Evolutionary conservation across 208 protist genomes (phyloP).

Genomic region (Phytomonas sp.): DNA sequence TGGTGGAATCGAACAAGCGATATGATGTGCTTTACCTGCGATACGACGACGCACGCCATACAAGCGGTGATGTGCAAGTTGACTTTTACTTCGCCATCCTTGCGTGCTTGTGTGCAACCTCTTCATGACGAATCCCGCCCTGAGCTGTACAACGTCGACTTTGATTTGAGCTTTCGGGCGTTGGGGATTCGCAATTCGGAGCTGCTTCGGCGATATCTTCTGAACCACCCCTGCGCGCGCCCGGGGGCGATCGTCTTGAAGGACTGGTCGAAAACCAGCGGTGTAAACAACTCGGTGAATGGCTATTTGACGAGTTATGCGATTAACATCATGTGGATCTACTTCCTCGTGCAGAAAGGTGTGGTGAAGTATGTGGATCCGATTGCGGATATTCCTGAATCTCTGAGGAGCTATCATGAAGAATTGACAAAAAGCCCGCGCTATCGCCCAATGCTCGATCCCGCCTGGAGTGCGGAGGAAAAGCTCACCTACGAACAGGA

Average conservation of each 20-base stretch:
- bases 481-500: conserved; percentile 27
- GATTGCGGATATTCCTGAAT: conserved; percentile 44
- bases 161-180: conserved; percentile 81
- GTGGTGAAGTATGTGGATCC: conserved; percentile 77
- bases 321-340: conserved; percentile 89
- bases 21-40: conserved; percentile 56
- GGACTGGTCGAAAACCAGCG: conserved; percentile 86
- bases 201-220: conserved; percentile 71
- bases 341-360: conserved; percentile 78
- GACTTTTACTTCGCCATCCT: conserved; percentile 26
- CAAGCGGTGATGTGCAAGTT: conserved; percentile 43
- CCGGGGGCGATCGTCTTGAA: conserved; percentile 83
- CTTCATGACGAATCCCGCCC: conserved; percentile 78
- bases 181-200: conserved; percentile 89
- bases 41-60: conserved; percentile 60
- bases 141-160: conserved; percentile 83
- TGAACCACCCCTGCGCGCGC: conserved; percentile 70
- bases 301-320: conserved; percentile 88
- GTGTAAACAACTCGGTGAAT: conserved; percentile 86
- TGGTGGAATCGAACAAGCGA: conserved; percentile 80
- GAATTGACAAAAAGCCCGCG: conserved; percentile 24
- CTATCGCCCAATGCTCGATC: conserved; percentile 58
- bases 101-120: conserved; percentile 61
- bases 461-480: conserved; percentile 17
- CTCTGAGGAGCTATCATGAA: conserved; percentile 28